Conservation (phyloP, 1,284 basidiomycete species). For the Flammula alnicola region DNA sequence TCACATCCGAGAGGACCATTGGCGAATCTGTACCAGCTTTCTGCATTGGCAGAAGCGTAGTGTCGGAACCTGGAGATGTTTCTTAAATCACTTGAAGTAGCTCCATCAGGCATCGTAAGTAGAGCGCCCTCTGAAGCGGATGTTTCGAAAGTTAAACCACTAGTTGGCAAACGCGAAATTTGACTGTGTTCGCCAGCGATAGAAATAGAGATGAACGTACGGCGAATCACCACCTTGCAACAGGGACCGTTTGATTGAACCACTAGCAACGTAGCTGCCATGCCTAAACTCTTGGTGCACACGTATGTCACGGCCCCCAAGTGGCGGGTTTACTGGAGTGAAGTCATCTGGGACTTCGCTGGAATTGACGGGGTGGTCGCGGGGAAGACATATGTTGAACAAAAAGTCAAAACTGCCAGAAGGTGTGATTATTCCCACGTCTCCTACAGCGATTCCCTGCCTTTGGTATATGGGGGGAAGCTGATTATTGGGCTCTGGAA, state of each 20-base stretch:
- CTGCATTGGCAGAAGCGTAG: conserved; percentile 7
- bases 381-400: conserved; percentile 34
- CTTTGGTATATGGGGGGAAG: conserved; percentile 24
- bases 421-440: conserved; percentile 31
- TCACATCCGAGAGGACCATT: conserved; percentile 13
- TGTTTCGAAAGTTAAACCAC: background rate
- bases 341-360: conserved; percentile 4
- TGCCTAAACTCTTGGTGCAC: background rate
- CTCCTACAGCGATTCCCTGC: conserved; percentile 30
- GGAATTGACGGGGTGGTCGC: background rate
- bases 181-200: background rate
- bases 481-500: conserved; percentile 27
- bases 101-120: conserved; percentile 19
- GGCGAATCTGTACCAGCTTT: conserved; percentile 17
- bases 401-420: conserved; percentile 36
- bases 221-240: background rate
- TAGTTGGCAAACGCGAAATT: background rate
- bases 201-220: background rate
- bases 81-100: conserved; percentile 12
- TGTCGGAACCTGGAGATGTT: conserved; percentile 14
- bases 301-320: background rate
- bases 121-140: conserved; percentile 15
- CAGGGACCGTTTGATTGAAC: background rate
- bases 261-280: background rate
- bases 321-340: background rate